phyloP scores from a whole-genome alignment of 2,329 filamentous ascomycete genomes.

The Tolypocladium cylindrosporum region DNA sequence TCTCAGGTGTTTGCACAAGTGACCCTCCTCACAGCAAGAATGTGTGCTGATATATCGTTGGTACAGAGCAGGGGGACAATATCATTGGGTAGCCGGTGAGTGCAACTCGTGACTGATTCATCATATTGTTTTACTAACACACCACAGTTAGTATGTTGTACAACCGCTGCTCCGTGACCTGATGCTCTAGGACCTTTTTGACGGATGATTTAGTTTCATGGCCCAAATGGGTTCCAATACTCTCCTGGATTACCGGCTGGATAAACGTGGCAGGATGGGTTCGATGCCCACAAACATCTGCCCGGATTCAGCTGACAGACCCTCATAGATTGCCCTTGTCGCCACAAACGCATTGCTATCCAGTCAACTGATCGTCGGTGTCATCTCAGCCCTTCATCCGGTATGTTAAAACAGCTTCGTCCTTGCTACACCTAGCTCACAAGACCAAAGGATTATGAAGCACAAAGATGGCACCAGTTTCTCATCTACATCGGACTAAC shows the following conservation, averaged over 20 bases:
- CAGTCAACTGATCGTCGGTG: conserved; percentile 54
- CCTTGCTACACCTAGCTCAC: not conserved
- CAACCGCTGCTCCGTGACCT: not conserved
- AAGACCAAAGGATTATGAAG: conserved; percentile 29
- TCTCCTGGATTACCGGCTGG: conserved; percentile 36
- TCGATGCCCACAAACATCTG: not conserved
- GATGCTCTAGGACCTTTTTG: not conserved
- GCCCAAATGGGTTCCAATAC: conserved; percentile 12
- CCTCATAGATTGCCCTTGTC: conserved; percentile 42
- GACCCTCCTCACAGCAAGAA: not conserved
- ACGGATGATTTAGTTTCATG: conserved; percentile 8
- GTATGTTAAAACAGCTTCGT: conserved; percentile 1
- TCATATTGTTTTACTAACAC: conserved; percentile 29
- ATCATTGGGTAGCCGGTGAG: conserved; percentile 58
- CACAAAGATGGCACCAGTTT: conserved; percentile 60
- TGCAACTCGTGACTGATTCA: conserved; percentile 44
- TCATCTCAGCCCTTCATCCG: conserved; percentile 51
- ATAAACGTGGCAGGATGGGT: conserved; percentile 59
- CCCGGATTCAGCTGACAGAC: not conserved
- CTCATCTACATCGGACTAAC: conserved; percentile 31
- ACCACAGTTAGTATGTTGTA: conserved; percentile 2
- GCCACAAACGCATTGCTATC: conserved; percentile 59
- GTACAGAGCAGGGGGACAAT: conserved; percentile 43
- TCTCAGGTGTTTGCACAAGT: not conserved
- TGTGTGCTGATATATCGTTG: not conserved